Percentiles rank a stretch among this genome's conserved stretches.
Evolutionary conservation across 768 basidiomycete genomes (phyloP).

Genomic region (Mycena belliarum): DNA sequence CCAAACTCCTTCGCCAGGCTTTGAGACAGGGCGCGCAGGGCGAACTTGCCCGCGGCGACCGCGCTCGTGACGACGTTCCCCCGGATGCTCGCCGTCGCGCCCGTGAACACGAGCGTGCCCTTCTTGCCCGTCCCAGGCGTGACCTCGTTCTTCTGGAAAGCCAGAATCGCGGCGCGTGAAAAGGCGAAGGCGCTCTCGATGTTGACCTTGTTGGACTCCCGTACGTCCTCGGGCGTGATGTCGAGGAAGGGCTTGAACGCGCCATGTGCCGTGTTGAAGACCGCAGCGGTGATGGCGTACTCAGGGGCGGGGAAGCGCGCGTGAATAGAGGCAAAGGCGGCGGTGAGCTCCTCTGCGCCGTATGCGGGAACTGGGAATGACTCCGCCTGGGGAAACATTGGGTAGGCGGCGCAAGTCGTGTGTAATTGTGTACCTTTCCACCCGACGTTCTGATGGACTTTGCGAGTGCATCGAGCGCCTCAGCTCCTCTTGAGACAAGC

Average conservation of each 20-base stretch:
- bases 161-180: constrained; percentile 56
- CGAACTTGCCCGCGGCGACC: constrained; percentile 66
- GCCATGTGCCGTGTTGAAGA: constrained; percentile 57
- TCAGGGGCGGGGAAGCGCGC: constrained; percentile 46
- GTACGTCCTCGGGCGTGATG: constrained; percentile 59
- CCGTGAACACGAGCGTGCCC: constrained; percentile 71
- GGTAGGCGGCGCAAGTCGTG: no score
- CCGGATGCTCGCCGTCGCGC: constrained; percentile 65
- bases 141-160: constrained; percentile 53
- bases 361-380: no score
- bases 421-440: no score
- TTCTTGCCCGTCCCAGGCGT: no score
- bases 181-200: constrained; percentile 65
- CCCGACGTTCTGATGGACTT: no score
- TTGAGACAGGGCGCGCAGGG: constrained; percentile 61
- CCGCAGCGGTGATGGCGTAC: constrained; percentile 55
- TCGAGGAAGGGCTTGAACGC: constrained; percentile 70
- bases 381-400: no score
- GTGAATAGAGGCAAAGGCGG: constrained; percentile 49
- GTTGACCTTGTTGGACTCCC: constrained; percentile 36
- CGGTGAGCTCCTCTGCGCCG: constrained; percentile 46
- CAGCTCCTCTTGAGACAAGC: no score
- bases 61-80: constrained; percentile 63
- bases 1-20: constrained; percentile 75
- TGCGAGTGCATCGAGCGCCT: no score